Evolutionary conservation across 176 grass and related monocot genomes (phyloP), one percentile per base, ranked within the genome.

Genomic region (Rhipidocladum racemiflorum): DNA sequence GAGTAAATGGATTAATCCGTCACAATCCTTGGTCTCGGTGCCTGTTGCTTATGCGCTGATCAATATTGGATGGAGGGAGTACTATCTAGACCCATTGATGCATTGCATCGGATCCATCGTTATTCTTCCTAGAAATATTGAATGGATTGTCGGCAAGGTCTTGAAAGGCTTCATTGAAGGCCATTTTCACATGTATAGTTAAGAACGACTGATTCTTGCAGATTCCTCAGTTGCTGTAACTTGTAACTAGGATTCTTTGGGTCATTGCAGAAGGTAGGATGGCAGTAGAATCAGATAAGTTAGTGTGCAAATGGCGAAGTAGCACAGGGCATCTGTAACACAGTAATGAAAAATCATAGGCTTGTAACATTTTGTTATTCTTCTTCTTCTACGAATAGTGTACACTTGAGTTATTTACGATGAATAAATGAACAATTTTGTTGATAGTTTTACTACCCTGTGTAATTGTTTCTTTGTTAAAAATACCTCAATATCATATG

Each of bases 151-250:
- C 64, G 16, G n/a, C 27, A 25, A 80, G 35, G 45, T n/a, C 45
- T 53, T 36, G 70, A 59, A 89, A 81, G 62, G 32, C 5, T 38
- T 27, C 75, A 34, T 69, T 57, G 4, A 35, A 30, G 38, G 38
- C n/a, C 66, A 46, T 66, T 23, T 27, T 59, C 65, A 78, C 48
- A 67, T 82, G 83, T 86, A 90, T 54, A 85, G 70, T n/a, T 65
- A 77, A 38, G 45, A 65, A 46, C 30, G 38, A 11, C 38, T 72
- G 40, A 80, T 89, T 89, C 76, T 54, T 69, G 62, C 81, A 85
- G 45, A 69, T 40, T 53, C 34, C 62, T 34, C n/a, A 4, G 23
- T 46, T 83, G 70, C 49, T 75, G 77, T 74, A 66, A 46, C n/a
- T n/a, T n/a, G n/a, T n/a, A n/a, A n/a, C 78, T 82, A 86, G 77